Evolutionary conservation across 768 basidiomycete species (phyloP), one percentile per base, ranked within the genome.

Genomic region (Hebeloma cylindrosporum): DNA sequence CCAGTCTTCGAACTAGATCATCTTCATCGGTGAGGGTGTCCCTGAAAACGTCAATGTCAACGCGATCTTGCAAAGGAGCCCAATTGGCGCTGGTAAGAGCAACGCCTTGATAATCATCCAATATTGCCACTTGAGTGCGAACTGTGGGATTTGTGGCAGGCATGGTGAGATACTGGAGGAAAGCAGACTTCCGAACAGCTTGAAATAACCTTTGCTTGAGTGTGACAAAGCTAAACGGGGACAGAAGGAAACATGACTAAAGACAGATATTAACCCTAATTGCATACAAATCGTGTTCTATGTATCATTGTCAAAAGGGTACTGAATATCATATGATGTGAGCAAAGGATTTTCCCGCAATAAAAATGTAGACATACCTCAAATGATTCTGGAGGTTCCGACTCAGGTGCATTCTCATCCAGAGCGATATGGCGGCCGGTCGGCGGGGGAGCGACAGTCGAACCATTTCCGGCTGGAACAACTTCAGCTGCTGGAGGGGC

Each of bases 331-430:
- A 48, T 67, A 46, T 20, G 28, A 30, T 55, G 68, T 63, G 30
- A 18, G 45, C 48, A 40, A 40, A 22, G 55, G 45, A 29, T 37
- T 17, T 18, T 31, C 20, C 30, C 32, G 32, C 18, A 39, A 33
- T 37, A 45, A 30, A 30, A 10, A n/a, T n/a, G n/a, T n/a, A n/a
- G 36, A 70, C 85, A 48, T 56, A 92, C 90, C 82, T 94, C 90
- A 57, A 95, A 95, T 18, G 87, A 63, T 57, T 75, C 77, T 59
- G 93, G 93, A 9, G 83, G 79, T 31, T 80, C 83, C 18, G 80
- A 83, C 57, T 93, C 90, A 7, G 83, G 78, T 13, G 75, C 77
- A 58, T 63, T 75, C 51, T 88, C 86, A 58, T 88, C 83, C 42
- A 90, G 65, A 6, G 85, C 72, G 40, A 88, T 82, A 54, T 88